These are phyloP conservation scores for Diaporthe vexans DNA, from an alignment of 2,329 filamentous ascomycete species.

Conservation along the genomic window DNA sequence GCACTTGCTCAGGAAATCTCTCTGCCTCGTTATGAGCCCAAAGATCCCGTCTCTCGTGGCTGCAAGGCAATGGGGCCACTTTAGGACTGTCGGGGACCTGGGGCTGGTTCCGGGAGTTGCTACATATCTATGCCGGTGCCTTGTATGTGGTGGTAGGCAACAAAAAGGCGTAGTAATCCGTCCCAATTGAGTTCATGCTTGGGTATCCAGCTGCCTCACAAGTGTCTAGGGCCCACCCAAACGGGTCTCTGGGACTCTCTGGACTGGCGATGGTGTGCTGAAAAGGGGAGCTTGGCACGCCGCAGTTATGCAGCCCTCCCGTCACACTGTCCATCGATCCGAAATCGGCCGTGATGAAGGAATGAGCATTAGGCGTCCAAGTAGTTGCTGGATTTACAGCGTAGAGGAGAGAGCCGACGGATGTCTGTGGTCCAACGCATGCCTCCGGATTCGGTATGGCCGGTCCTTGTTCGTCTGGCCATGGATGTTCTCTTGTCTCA, in stretches of 20 bases:
- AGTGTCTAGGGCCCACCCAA: background rate
- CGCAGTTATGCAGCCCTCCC: background rate
- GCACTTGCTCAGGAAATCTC: background rate
- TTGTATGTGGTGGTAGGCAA: background rate
- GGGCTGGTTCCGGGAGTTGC: background rate
- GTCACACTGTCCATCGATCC: background rate
- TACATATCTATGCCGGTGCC: background rate
- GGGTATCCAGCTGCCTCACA: conserved; percentile 1
- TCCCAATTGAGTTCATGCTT: background rate
- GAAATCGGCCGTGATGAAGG: no score
- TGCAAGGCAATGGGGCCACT: background rate
- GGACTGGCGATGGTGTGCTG: background rate
- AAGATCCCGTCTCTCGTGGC: background rate
- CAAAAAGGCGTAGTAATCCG: background rate
- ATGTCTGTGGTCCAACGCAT: background rate
- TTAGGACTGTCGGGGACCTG: background rate
- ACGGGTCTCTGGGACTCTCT: background rate
- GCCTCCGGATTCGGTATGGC: background rate
- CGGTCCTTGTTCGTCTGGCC: background rate
- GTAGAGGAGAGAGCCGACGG: background rate
- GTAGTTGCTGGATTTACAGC: background rate
- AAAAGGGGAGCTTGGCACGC: background rate
- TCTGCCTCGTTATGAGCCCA: background rate
- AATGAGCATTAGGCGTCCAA: background rate
- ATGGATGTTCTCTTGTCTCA: background rate